A percentile compares a stretch with the other conserved stretches of the same genome.
phyloP scores from a whole-genome alignment of 176 grass and related monocot genomes.

The Echinochloa phyllopogon region DNA sequence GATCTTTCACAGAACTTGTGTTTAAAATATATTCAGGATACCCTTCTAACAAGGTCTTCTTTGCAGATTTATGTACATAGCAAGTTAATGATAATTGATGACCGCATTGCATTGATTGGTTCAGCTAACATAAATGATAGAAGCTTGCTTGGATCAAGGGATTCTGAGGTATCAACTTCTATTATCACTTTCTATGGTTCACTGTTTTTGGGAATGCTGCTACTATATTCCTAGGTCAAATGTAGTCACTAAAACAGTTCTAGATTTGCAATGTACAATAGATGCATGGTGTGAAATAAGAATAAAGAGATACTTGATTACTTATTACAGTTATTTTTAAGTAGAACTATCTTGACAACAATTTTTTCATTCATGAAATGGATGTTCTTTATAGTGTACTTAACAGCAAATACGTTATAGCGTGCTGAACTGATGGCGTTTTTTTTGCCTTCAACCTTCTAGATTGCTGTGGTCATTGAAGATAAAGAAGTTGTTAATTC shows the following conservation, averaged over 20 bases:
- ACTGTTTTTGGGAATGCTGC: constrained; percentile 18
- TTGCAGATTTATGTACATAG: constrained; percentile 96
- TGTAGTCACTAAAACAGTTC: neutral
- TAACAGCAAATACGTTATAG: constrained; percentile 5
- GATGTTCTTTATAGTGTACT: constrained; percentile 27
- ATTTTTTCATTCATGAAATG: constrained; percentile 11
- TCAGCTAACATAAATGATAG: constrained; percentile 99
- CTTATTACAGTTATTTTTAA: constrained; percentile 9
- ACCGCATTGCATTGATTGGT: constrained; percentile 90
- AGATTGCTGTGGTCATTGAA: constrained; percentile 98
- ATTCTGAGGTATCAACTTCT: constrained; percentile 84
- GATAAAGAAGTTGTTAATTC: constrained; percentile 96
- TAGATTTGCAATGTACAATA: constrained; percentile 9
- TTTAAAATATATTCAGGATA: constrained; percentile 38
- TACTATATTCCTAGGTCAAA: neutral
- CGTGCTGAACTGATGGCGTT: neutral
- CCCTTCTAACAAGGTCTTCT: constrained; percentile 21
- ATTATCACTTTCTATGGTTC: constrained; percentile 9
- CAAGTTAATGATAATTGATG: constrained; percentile 99
- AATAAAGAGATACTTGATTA: constrained; percentile 23
- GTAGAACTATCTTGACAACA: constrained; percentile 4
- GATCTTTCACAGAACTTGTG: neutral
- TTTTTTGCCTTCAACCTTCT: constrained; percentile 27
- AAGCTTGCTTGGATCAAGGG: constrained; percentile 97
- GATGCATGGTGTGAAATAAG: constrained; percentile 4